phyloP scores from a whole-genome alignment of 2,329 filamentous ascomycete genomes.

The Balansia obtecta region DNA sequence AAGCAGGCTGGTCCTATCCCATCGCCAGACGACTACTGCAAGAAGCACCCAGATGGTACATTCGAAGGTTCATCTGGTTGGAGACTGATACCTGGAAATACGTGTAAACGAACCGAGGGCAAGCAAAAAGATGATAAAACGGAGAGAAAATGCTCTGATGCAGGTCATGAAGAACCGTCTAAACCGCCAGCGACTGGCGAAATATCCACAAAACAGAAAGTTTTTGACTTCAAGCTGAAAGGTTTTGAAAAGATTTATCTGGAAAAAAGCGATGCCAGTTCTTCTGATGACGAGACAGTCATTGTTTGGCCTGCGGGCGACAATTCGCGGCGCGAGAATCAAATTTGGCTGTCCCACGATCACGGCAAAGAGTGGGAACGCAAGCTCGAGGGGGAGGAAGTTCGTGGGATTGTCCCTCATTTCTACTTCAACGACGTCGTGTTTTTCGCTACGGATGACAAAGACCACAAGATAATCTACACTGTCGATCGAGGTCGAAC shows the following conservation, averaged over 20 bases:
- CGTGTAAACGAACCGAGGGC: conserved; percentile 49
- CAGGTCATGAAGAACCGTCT: conserved; percentile 25
- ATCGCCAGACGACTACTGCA: conserved; percentile 62
- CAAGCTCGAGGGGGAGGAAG: conserved; percentile 55
- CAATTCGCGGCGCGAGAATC: conserved; percentile 31
- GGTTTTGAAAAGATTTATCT: conserved; percentile 57
- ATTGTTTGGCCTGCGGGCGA: conserved; percentile 38
- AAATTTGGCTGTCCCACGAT: conserved; percentile 64
- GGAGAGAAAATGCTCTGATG: conserved; percentile 63
- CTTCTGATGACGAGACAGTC: conserved; percentile 58
- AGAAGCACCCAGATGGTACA: conserved; percentile 48
- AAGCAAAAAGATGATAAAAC: conserved; percentile 58
- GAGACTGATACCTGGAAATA: conserved; percentile 77
- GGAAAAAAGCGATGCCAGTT: conserved; percentile 56
- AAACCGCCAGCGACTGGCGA: conserved; percentile 50
- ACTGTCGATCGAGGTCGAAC: conserved; percentile 66
- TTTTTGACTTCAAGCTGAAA: conserved; percentile 47
- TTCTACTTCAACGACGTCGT: conserved; percentile 71
- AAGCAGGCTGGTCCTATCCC: conserved; percentile 47
- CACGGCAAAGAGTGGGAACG: conserved; percentile 79
- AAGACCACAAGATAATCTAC: conserved; percentile 55
- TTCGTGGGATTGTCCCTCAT: conserved; percentile 65
- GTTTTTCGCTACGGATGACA: conserved; percentile 60
- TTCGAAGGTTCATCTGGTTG: conserved; percentile 85
- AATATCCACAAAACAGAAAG: conserved; percentile 45